Percentiles rank a stretch among this genome's conserved stretches.
Evolutionary conservation across 345 rosid species (phyloP).

Genomic region (Clausena lansium): DNA sequence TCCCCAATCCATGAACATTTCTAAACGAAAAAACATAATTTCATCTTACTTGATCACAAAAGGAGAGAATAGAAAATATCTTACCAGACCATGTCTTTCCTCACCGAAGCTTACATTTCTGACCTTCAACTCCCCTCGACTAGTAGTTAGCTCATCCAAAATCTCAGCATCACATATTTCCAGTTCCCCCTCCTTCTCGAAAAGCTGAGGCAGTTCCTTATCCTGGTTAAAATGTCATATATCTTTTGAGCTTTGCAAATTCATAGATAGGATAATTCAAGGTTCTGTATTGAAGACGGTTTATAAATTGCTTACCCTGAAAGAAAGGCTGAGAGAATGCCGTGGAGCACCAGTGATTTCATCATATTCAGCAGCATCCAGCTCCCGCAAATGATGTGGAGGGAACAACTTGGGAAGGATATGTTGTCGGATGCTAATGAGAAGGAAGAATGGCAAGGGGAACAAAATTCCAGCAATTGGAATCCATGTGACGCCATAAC

Average conservation of each 20-base stretch:
- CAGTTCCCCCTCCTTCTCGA: conserved; percentile 31
- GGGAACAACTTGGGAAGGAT: conserved; percentile 62
- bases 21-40: background rate
- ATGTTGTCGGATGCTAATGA: conserved; percentile 66
- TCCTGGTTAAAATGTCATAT: conserved; percentile 30
- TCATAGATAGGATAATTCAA: background rate
- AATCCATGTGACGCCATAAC: conserved; percentile 82
- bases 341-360: conserved; percentile 54
- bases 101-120: conserved; percentile 55
- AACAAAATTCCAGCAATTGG: conserved; percentile 84
- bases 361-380: conserved; percentile 87
- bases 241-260: background rate
- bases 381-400: conserved; percentile 45
- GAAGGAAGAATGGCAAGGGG: conserved; percentile 80
- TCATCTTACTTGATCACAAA: background rate
- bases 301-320: conserved; percentile 20
- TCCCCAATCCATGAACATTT: too few species aligned
- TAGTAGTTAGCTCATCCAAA: conserved; percentile 72
- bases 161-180: conserved; percentile 58
- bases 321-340: conserved; percentile 33
- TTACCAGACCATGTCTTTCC: conserved; percentile 36
- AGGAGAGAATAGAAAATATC: background rate
- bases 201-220: conserved; percentile 16
- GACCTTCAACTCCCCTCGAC: conserved; percentile 73
- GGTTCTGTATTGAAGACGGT: background rate